Evolutionary conservation across 2,329 filamentous ascomycete species (phyloP), one percentile per base, ranked within the genome.

Genomic region (Apiospora hydei): DNA sequence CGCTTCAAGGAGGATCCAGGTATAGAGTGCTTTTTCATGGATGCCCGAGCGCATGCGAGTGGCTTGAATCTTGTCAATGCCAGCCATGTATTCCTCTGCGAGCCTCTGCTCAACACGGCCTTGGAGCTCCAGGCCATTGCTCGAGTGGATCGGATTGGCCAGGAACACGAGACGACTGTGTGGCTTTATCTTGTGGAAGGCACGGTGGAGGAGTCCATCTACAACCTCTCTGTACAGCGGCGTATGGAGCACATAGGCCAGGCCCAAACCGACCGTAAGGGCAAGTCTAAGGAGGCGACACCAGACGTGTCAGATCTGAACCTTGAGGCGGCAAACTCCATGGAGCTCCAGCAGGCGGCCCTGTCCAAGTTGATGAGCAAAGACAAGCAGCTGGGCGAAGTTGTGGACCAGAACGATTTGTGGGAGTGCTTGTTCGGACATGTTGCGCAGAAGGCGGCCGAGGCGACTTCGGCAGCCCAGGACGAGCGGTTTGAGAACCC

Each of bases 41-140:
- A 98, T 79, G 95, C 95, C 7, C 93, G 95, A 75, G 93, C 94
- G 0, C 94, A 98, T 80, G 93, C 94, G 0, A 95, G 93, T 1
- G 96, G 96, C 0, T 86, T 99, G 43, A 98, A 97, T 74, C 88
- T 99, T 0, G 93, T 98, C 75, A 96, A 97, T 77, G 96, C 96
- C 5, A 98, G 91, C 67, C 95, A 98, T 79, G 95, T 98, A 1
- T 97, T 98, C 79, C 88, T 99, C 5, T 98, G 95, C 80, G 96
- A 99, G 80, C 96, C 96, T 2, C 85, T 98, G 4, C 90, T 98
- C 76, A 98, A 98, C 79, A 96, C 96, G 0, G 95, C 95, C 0
- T 90, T 99, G 21, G 96, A 98, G 82, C 87, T 98, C 13, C 96
- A 99, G 81, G 96, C 95, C 18, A 97, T 98, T 78, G 95, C 96